phyloP scores from a whole-genome alignment of 345 rosid genomes.

The Nephelium lappaceum region DNA sequence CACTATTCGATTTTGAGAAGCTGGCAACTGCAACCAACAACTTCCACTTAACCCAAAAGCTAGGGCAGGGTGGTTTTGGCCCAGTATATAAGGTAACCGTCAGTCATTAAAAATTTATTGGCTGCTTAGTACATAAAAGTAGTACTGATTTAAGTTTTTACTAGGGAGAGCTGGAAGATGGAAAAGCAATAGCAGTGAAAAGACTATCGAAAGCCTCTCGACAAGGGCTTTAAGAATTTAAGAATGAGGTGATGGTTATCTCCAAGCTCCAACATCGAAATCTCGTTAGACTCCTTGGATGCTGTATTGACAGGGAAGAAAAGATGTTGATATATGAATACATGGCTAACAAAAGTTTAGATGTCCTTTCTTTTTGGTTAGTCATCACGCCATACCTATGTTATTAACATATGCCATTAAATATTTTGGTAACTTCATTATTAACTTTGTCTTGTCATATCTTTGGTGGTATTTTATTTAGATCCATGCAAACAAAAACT shows the following conservation, averaged over 20 bases:
- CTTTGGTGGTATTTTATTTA: slow-evolving; percentile 10
- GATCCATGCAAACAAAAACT: slow-evolving; percentile 28
- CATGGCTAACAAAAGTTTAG: slow-evolving; percentile 47
- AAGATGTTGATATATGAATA: slow-evolving; percentile 60
- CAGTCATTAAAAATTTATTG: no score
- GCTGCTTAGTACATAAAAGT: no score
- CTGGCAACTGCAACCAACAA: no score
- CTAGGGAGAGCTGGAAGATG: not conserved
- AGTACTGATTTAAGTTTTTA: not conserved
- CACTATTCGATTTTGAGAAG: no score
- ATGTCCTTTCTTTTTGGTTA: slow-evolving; percentile 44
- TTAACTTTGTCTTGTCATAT: not conserved
- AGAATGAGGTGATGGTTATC: slow-evolving; percentile 60
- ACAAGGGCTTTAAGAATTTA: slow-evolving; percentile 64
- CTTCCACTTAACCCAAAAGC: no score
- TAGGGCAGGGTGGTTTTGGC: no score
- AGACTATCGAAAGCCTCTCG: slow-evolving; percentile 34
- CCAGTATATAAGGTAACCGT: no score
- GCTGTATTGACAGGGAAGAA: slow-evolving; percentile 61
- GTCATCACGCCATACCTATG: not conserved
- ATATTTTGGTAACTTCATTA: not conserved
- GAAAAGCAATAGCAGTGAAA: not conserved
- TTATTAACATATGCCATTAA: no score
- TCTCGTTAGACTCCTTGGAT: slow-evolving; percentile 62
- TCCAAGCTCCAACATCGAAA: slow-evolving; percentile 68